Base-by-base conservation (phyloP, 2,329 filamentous ascomycete species). In the Fusarium euwallaceae region DNA sequence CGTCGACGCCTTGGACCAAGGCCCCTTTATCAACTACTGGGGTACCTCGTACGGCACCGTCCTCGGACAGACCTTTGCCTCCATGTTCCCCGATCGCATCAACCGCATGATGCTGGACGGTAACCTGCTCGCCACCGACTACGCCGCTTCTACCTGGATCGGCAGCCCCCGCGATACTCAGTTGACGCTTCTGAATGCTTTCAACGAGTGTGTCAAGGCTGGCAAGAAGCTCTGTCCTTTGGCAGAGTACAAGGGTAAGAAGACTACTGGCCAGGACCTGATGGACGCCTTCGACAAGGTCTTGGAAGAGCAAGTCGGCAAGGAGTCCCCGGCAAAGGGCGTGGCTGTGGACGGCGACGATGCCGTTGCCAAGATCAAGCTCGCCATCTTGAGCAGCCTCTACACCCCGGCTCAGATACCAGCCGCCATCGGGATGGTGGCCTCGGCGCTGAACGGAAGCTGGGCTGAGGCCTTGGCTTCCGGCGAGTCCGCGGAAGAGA, bases 1-100 rank as follows among this genome's bases (percentile, higher is more conserved):
- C 17, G 82, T 82, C 2, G 82, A 85, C 61, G 80, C 80, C 12
- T 76, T 84, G 1, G 79, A 70, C 2, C 80, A 82, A 39, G 82
- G 83, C 22, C 77, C 80, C 11, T 32, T 79, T 59, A 62, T 84
- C 9, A 74, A 81, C 48, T 84, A 80, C 63, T 84, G 78, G 78
- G 83, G 83, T 2, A 5, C 17, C 4, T 78, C 76, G 0, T 78
- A 79, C n/a, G 75, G 78, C 0, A 76, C 71, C 4, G 32, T 75
- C 11, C 22, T 79, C 2, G 76, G 76, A 5, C 71, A 75, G 12
- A 66, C 71, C 6, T 68, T 66, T 8, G 75, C 74, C 12, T 56
- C 71, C 0, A 74, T 79, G 73, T 79, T 78, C 27, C 78, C 77
- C 2, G 53, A 71, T 2, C 75, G 75, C 2, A 37, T 79, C 4